A percentile compares a stretch with the other conserved stretches of the same genome.
phyloP scores from a whole-genome alignment of 1,139 yeast species.

The Sugiyamaella castrensis region DNA sequence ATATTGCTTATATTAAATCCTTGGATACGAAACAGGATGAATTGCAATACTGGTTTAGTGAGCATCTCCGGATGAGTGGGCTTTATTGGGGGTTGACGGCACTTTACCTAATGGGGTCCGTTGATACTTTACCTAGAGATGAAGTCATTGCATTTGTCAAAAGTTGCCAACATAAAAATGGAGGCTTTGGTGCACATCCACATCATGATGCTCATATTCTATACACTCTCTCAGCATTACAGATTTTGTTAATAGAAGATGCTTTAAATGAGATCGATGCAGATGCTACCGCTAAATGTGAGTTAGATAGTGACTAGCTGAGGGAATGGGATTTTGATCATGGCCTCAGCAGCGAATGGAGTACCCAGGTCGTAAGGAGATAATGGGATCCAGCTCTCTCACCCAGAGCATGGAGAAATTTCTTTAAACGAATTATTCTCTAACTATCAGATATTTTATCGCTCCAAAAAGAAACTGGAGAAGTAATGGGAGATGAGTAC shows the following conservation, averaged over 20 bases:
- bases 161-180: slow-evolving; percentile 56
- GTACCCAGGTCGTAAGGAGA: too few relatives aligned
- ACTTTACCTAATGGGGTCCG: slow-evolving; percentile 55
- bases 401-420: neutral
- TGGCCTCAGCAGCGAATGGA: too few relatives aligned
- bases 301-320: slow-evolving; percentile 8
- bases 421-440: neutral
- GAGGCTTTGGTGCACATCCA: slow-evolving; percentile 92
- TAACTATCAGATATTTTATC: slow-evolving; percentile 42
- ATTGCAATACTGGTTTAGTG: slow-evolving; percentile 84
- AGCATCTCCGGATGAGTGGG: slow-evolving; percentile 84
- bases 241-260: slow-evolving; percentile 67
- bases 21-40: slow-evolving; percentile 51
- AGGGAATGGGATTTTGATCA: too few relatives aligned
- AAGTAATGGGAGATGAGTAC: slow-evolving; percentile 83
- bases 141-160: slow-evolving; percentile 67
- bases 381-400: too few relatives aligned
- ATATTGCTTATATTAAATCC: slow-evolving; percentile 50
- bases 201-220: slow-evolving; percentile 87
- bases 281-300: slow-evolving; percentile 42
- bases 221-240: slow-evolving; percentile 83
- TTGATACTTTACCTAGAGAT: slow-evolving; percentile 54
- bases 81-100: slow-evolving; percentile 94
- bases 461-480: slow-evolving; percentile 74
- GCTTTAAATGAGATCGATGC: slow-evolving; percentile 46